phyloP scores from a whole-genome alignment of 2,329 filamentous ascomycete genomes.

The Lecanosticta acicola region DNA sequence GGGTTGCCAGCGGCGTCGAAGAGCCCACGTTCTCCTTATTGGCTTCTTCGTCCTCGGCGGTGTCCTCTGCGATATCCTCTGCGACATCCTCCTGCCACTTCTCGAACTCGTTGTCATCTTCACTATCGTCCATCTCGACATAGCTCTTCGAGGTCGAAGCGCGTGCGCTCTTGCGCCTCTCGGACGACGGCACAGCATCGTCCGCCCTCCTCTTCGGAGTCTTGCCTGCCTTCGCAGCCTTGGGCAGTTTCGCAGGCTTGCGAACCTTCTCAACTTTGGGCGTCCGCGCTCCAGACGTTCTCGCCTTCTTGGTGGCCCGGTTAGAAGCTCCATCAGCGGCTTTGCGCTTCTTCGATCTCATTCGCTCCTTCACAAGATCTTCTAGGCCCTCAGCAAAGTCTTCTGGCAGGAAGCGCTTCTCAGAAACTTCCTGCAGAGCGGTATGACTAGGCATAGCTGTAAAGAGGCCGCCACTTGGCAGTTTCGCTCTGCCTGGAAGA shows the following conservation, averaged over 20 bases:
- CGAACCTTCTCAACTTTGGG: slow-evolving; percentile 28
- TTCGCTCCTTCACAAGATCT: slow-evolving; percentile 61
- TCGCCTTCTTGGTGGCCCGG: slow-evolving; percentile 26
- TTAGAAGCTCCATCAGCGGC: slow-evolving; percentile 19
- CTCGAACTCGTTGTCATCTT: slow-evolving; percentile 36
- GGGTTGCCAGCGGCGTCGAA: slow-evolving; percentile 14
- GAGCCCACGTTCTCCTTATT: slow-evolving; percentile 21
- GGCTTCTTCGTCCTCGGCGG: slow-evolving; percentile 20
- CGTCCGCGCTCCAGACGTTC: slow-evolving; percentile 16
- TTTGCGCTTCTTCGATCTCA: slow-evolving; percentile 56
- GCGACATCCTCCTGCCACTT: slow-evolving; percentile 26
- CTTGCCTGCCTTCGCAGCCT: slow-evolving; percentile 33
- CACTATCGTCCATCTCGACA: slow-evolving; percentile 40
- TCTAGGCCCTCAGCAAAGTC: slow-evolving; percentile 70
- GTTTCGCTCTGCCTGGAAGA: slow-evolving; percentile 71
- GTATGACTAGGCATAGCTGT: slow-evolving; percentile 67
- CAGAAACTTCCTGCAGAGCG: slow-evolving; percentile 75
- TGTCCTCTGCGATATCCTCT: slow-evolving; percentile 21
- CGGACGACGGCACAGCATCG: slow-evolving; percentile 36
- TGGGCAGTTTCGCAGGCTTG: slow-evolving; percentile 32
- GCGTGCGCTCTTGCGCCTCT: slow-evolving; percentile 40
- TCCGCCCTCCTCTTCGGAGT: slow-evolving; percentile 37
- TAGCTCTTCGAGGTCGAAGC: slow-evolving; percentile 40
- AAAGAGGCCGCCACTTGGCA: slow-evolving; percentile 71
- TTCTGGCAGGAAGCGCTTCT: slow-evolving; percentile 76